Base-by-base conservation (phyloP, 768 basidiomycete species). In the Calocera viscosa region DNA sequence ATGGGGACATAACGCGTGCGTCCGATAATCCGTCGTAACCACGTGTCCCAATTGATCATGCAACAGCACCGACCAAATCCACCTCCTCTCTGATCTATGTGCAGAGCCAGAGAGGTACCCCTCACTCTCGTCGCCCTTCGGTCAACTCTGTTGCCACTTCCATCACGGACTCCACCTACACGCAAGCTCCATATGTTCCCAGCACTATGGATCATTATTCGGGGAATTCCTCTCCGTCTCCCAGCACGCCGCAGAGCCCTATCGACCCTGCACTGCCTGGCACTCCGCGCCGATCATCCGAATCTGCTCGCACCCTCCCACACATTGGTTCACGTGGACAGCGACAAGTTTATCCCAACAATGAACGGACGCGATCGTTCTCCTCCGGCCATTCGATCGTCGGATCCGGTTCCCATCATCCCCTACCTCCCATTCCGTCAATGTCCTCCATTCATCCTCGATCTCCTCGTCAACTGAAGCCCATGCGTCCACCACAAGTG, bases 401-500 rank as follows among this genome's bases (percentile, higher is more conserved):
- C 70, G 67, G 1, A 71, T 70, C 8, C 66, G 72, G n/a, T 65
- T 67, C 24, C 69, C 73, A 35, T 71, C 71, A 22, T 39, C 67
- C 7, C 73, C 74, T 0, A 68, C 69, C 19, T 67, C 80, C 75
- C 67, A 74, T 75, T 65, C 78, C 78, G 24, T 76, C 77, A 65
- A 74, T 73, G 26, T 40, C 72, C 67, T 72, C 77, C 64, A 73
- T 60, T 19, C 53, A 60, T 22, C 65, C 47, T 78, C 71, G 79
- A 75, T 72, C 74, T 73, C 67, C 77, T 71, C 53, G 68, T 73
- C 47, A 73, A 80, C 28, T 28, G 8, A 72, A 81, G 85, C 38
- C 90, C 91, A 30, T 80, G 88, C 47, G 87, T 97, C 65, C 96
- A 97, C 78, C 94, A 16, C 53, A 60, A 60, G 53, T 60, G 16